Evolutionary conservation across 129 eudicot species (phyloP), one percentile per base, ranked within the genome.

Genomic region (Arctium minus): DNA sequence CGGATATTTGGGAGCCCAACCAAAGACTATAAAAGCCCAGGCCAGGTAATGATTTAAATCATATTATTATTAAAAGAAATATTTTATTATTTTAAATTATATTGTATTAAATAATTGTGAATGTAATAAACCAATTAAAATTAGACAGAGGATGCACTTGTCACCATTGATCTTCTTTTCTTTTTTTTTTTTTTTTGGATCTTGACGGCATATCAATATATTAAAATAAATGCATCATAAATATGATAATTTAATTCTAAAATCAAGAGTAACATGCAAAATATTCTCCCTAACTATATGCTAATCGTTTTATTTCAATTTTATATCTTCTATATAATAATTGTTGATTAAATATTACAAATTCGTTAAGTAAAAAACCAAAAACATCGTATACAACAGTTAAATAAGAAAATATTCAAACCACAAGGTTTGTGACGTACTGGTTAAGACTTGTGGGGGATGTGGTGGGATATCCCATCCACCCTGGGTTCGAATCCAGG

Each of bases 1-100:
- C 5, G 86, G 50, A 53, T 80, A 22, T 18, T 65, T n/a, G 37
- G 68, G 80, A 82, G 80, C 75, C 79, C 84, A 53, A 81, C 39
- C 79, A 72, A 22, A 56, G 78, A 12, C 15, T 80, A 70, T 70
- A 46, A 80, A 62, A 80, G 83, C 83, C 76, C 83, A 80, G 7
- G 29, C 5, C 62, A 50, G 62, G n/a, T 60, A 60, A 60, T 11
- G 2, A 38, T 48, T 48, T 48, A 22, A 48, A 17, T 11, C n/a
- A 48, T 38, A 7, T 8, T 42, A 42, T 42, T 7, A 8, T 42
- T 2, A 53, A 13, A 13, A 53, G 6, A 42, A 42, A 42, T 10
- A 46, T 44, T 44, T 44, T 44, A 48, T 5, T 60, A 56, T 56
- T 17, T 60, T 60, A n/a, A 17, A 60, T 60, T 60, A 17, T 60